Evolutionary conservation across 768 basidiomycete genomes (phyloP).

Genomic region (Amanita rimosa): DNA sequence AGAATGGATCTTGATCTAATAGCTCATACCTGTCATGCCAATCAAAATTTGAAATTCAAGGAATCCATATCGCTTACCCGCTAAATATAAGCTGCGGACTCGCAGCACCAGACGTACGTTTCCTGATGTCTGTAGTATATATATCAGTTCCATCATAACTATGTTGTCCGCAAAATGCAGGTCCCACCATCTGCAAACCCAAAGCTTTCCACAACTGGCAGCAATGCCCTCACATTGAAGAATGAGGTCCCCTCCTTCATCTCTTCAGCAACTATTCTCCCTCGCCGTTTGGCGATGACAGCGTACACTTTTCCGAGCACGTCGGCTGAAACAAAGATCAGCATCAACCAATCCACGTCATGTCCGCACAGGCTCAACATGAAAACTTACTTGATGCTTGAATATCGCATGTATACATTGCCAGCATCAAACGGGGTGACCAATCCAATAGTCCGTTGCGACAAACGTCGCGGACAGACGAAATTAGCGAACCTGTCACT

Average conservation of each 20-base stretch:
- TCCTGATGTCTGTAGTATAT: constrained; percentile 75
- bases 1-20: constrained; percentile 90
- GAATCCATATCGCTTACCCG: constrained; percentile 42
- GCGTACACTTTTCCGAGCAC: constrained; percentile 97
- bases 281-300: constrained; percentile 85
- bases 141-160: not conserved
- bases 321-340: constrained; percentile 47
- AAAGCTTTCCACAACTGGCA: constrained; percentile 96
- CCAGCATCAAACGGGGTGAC: constrained; percentile 94
- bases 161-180: not conserved
- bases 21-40: constrained; percentile 64
- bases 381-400: constrained; percentile 81
- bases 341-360: too few relatives aligned
- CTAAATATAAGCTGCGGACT: constrained; percentile 96
- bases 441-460: constrained; percentile 87
- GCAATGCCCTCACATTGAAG: constrained; percentile 81
- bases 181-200: constrained; percentile 85
- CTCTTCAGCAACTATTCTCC: constrained; percentile 90
- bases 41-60: not conserved
- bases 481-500: constrained; percentile 83
- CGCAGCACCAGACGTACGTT: constrained; percentile 91
- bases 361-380: not conserved
- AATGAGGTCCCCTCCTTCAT: constrained; percentile 98
- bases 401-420: constrained; percentile 98
- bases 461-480: constrained; percentile 82